Percentiles rank a stretch among this genome's conserved stretches.
Evolutionary conservation across 2,329 filamentous ascomycete genomes (phyloP).

Genomic region (Apiospora pterosperma): DNA sequence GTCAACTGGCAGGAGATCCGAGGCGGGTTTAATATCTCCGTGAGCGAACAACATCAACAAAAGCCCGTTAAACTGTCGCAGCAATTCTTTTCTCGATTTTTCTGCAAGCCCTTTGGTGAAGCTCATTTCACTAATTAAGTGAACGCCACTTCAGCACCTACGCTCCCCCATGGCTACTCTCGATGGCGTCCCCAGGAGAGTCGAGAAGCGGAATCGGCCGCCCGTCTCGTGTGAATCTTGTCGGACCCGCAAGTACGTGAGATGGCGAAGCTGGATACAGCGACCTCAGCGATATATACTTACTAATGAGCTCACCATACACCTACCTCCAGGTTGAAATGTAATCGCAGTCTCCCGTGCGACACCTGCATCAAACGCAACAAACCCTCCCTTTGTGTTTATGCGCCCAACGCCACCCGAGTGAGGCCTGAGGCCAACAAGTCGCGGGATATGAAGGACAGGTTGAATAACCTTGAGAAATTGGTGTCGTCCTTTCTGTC

Average conservation of each 20-base stretch:
- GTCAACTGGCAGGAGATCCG: neutral
- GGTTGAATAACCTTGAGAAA: slow-evolving; percentile 26
- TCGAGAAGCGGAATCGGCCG: slow-evolving; percentile 31
- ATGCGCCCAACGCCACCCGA: slow-evolving; percentile 27
- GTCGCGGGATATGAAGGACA: slow-evolving; percentile 14
- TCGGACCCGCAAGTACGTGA: slow-evolving; percentile 27
- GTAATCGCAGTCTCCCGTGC: slow-evolving; percentile 28
- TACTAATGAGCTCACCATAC: neutral
- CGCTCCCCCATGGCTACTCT: slow-evolving; percentile 5
- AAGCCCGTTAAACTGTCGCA: neutral
- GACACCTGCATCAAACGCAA: slow-evolving; percentile 24
- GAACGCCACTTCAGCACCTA: slow-evolving; percentile 2
- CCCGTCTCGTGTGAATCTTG: slow-evolving; percentile 33
- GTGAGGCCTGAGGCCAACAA: slow-evolving; percentile 3
- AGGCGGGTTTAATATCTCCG: neutral
- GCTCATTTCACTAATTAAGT: neutral
- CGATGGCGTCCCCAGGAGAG: slow-evolving; percentile 10
- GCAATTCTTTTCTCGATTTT: too few relatives aligned
- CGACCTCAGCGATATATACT: neutral
- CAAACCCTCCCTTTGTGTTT: slow-evolving; percentile 22
- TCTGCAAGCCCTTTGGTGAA: neutral
- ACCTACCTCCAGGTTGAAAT: slow-evolving; percentile 23
- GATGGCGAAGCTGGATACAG: neutral
- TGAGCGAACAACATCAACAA: neutral
- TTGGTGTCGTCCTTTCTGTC: slow-evolving; percentile 20